Percentiles rank a stretch among this genome's conserved stretches.
Conservation (phyloP, 768 basidiomycete species). For the Flagelloscypha sp. region DNA sequence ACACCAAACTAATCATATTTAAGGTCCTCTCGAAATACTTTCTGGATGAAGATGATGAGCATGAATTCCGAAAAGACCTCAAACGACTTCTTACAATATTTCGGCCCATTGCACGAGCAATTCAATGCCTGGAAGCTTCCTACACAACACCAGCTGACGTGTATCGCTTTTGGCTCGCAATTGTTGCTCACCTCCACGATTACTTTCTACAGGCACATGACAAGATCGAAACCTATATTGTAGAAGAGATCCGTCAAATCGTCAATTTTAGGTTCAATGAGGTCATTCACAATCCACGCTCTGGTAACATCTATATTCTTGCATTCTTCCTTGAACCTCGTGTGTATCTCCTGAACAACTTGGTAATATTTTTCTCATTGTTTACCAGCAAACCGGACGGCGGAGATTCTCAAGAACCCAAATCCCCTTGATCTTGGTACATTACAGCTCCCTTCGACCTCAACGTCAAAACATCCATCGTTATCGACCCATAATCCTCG, state of each 20-base stretch:
- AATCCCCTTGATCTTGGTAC: no score
- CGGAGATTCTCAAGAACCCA: slow-evolving; percentile 21
- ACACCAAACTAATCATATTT: neutral
- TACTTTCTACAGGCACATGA: slow-evolving; percentile 1
- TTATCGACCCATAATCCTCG: slow-evolving; percentile 14
- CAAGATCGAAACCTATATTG: slow-evolving; percentile 7
- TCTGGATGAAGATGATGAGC: slow-evolving; percentile 7
- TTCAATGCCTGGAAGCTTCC: slow-evolving; percentile 14
- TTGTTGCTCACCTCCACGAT: slow-evolving; percentile 9
- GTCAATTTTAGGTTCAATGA: slow-evolving; percentile 19
- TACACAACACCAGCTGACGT: slow-evolving; percentile 13
- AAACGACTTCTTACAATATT: slow-evolving; percentile 10
- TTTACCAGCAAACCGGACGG: slow-evolving; percentile 12
- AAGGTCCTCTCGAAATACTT: slow-evolving; percentile 5
- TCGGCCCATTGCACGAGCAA: slow-evolving; percentile 13
- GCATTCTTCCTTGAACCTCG: slow-evolving; percentile 26
- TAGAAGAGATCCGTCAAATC: slow-evolving; percentile 19
- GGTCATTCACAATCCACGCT: slow-evolving; percentile 21
- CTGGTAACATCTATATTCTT: slow-evolving; percentile 21
- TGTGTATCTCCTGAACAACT: slow-evolving; percentile 10
- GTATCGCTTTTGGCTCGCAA: slow-evolving; percentile 15
- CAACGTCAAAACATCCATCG: slow-evolving; percentile 15
- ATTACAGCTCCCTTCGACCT: no score
- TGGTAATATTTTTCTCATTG: slow-evolving; percentile 7
- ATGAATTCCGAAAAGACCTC: slow-evolving; percentile 5